Evolutionary conservation across 2,329 filamentous ascomycete genomes (phyloP), one percentile per base, ranked within the genome.

Genomic region (Fusarium buxicola): DNA sequence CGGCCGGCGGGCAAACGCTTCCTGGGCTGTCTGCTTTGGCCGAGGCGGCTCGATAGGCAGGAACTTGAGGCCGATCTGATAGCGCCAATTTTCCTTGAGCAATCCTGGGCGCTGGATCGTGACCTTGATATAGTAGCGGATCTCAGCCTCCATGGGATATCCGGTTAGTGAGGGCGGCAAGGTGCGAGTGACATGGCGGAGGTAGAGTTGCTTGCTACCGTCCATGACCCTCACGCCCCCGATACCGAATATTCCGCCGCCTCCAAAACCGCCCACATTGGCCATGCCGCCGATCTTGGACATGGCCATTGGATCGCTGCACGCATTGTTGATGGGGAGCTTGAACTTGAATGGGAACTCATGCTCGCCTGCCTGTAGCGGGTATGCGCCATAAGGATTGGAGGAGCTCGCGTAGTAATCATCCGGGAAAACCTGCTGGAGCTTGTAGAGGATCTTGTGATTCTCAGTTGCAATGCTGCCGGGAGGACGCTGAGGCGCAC

Each of bases 71-170:
- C 88, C 87, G 31, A 83, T 72, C 61, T 85, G 80, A 63, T 83
- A 82, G 16, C 94, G 84, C 75, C 92, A 91, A 71, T 97, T 97
- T 77, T 97, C 93, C 73, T 94, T 94, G 77, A 96, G 92, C 57
- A 97, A 84, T 12, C 91, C 89, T 0, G 93, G 92, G n/a, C 93
- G 84, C 71, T 93, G 92, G 7, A 98, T 88, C 0, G 95, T 98
- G n/a, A 91, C 92, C 75, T 99, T 99, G 73, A 98, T 84, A 74
- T 92, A 99, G 77, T 99, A 99, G 67, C 89, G 86, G 58, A 98
- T 94, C 76, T 97, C 93, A 18, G 94, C 94, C 75, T 94, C 88
- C 28, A 89, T 90, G 0, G 92, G 92, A 66, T 95, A 94, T 4
- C 92, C 92, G n/a, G 86, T 91, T 50, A 98, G 80, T 5, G 93